These are phyloP conservation scores for Geranomyces variabilis DNA, from an alignment of 192 early-diverging fungal genomes.

Conservation along the genomic window DNA sequence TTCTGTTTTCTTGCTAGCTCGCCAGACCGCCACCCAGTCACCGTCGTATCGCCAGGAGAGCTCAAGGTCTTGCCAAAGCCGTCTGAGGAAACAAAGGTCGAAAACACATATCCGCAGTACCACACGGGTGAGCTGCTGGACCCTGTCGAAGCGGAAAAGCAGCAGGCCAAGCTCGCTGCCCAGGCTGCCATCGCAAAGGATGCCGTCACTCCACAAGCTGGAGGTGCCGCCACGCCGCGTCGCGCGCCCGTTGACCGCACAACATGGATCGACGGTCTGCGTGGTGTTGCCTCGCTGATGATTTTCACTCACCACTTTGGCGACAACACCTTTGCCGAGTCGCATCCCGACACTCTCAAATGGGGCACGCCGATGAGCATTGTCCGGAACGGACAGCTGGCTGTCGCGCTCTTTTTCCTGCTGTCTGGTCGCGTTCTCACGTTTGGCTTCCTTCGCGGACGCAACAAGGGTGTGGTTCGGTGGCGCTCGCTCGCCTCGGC, in stretches of 20 bases:
- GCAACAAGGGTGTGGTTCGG: slow-evolving; percentile 1
- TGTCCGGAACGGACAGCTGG: slow-evolving; percentile 11
- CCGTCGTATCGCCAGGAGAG: slow-evolving; percentile 1
- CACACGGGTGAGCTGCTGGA: neutral
- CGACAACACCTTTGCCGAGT: slow-evolving; percentile 8
- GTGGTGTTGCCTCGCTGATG: slow-evolving; percentile 9
- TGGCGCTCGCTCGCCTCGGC: slow-evolving; percentile 21
- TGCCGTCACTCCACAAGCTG: neutral
- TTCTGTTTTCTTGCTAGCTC: neutral
- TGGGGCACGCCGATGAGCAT: slow-evolving; percentile 5
- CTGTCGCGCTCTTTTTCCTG: slow-evolving; percentile 28
- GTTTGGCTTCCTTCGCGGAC: neutral
- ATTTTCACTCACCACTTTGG: slow-evolving; percentile 13
- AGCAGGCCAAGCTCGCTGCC: slow-evolving; percentile 1
- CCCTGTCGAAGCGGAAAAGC: neutral
- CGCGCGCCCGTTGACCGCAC: slow-evolving; percentile 16
- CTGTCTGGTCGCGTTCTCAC: slow-evolving; percentile 31
- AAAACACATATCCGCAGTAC: neutral
- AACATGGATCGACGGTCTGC: slow-evolving; percentile 12
- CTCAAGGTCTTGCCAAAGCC: slow-evolving; percentile 5
- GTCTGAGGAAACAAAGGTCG: slow-evolving; percentile 2
- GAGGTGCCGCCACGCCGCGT: slow-evolving; percentile 1
- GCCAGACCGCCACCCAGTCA: neutral
- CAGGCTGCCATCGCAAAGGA: neutral
- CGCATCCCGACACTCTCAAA: neutral